Conservation (phyloP, 805 yeast genomes). For the Metschnikowia kofuensis region DNA sequence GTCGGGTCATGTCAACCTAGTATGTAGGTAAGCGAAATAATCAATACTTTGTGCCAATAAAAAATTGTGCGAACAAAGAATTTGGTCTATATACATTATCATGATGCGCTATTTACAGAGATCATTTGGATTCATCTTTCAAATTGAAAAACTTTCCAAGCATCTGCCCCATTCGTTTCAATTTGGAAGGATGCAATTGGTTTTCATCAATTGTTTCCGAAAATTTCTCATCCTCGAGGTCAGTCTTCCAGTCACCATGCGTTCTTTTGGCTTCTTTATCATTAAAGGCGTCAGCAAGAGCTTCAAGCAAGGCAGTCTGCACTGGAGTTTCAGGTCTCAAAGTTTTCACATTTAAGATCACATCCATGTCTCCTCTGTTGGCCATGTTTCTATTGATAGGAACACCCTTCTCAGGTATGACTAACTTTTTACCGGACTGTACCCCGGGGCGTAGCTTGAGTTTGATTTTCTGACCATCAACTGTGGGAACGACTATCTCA, state of each 20-base stretch:
- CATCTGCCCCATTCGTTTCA: constrained; percentile 57
- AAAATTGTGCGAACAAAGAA: background rate
- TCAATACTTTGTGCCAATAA: too few species aligned
- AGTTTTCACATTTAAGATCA: constrained; percentile 67
- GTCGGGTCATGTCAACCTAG: too few species aligned
- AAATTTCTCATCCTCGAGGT: constrained; percentile 24
- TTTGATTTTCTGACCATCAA: constrained; percentile 73
- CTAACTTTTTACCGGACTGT: constrained; percentile 67
- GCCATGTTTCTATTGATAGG: constrained; percentile 55
- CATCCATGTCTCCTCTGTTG: constrained; percentile 77
- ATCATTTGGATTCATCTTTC: constrained; percentile 21
- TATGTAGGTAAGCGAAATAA: too few species aligned
- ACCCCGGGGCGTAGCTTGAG: constrained; percentile 83
- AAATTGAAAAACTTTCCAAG: constrained; percentile 56
- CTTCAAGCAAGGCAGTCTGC: constrained; percentile 86
- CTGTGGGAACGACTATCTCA: constrained; percentile 82
- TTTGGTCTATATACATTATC: background rate
- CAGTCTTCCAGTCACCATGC: constrained; percentile 42
- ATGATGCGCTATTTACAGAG: constrained; percentile 1
- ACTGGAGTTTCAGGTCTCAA: constrained; percentile 76
- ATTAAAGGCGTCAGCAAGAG: constrained; percentile 85
- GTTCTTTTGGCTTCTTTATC: constrained; percentile 77
- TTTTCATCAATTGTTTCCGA: constrained; percentile 30
- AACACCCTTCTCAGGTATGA: constrained; percentile 84
- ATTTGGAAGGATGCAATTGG: constrained; percentile 47